Conservation (phyloP, 2,329 filamentous ascomycete genomes). For the Exophiala phaeomuriformis region DNA sequence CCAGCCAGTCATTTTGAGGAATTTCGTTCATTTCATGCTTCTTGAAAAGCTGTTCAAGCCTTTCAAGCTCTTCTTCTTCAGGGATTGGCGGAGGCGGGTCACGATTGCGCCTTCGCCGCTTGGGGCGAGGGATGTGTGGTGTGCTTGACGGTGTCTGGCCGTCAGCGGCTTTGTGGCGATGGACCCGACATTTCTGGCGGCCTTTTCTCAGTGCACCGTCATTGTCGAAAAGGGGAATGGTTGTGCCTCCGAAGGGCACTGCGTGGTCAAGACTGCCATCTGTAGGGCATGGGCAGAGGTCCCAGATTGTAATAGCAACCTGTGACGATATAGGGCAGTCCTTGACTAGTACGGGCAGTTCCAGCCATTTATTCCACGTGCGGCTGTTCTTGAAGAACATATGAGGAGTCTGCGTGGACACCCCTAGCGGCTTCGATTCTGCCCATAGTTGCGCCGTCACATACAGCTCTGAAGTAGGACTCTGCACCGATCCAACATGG, state of each 20-base stretch:
- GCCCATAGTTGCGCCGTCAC: constrained; percentile 91
- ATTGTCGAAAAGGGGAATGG: constrained; percentile 81
- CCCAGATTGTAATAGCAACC: constrained; percentile 91
- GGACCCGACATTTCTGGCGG: constrained; percentile 79
- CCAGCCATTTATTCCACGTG: constrained; percentile 95
- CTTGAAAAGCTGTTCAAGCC: constrained; percentile 84
- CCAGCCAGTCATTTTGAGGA: constrained; percentile 85
- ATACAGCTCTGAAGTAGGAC: constrained; percentile 74
- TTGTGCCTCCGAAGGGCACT: constrained; percentile 90
- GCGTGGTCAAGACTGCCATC: constrained; percentile 65
- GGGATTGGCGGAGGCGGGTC: constrained; percentile 48
- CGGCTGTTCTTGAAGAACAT: constrained; percentile 68
- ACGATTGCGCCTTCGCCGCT: constrained; percentile 45
- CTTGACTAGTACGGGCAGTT: constrained; percentile 75
- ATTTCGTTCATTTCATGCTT: constrained; percentile 99
- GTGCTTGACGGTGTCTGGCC: constrained; percentile 74
- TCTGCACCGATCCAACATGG: constrained; percentile 79
- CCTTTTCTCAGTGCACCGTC: constrained; percentile 89
- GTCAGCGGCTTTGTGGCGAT: constrained; percentile 76
- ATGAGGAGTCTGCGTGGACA: constrained; percentile 87
- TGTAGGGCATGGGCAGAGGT: constrained; percentile 72
- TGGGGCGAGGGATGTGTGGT: constrained; percentile 57
- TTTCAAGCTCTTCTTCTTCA: constrained; percentile 76
- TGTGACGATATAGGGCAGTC: constrained; percentile 73
- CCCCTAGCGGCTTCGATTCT: constrained; percentile 87